Evolutionary conservation across 169 alveolate species (phyloP), one percentile per base, ranked within the genome.

Genomic region (Plasmodium adleri): DNA sequence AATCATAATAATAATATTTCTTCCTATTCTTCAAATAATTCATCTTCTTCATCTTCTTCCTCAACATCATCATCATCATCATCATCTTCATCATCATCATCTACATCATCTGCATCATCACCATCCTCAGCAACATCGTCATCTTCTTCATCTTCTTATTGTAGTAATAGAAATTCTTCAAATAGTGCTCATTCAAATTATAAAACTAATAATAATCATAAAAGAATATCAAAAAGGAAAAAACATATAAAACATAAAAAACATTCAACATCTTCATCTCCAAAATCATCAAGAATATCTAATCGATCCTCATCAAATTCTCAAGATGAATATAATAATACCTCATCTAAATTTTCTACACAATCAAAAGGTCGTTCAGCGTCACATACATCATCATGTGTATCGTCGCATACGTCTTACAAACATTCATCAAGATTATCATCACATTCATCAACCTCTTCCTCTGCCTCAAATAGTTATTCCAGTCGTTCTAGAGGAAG

Each of bases 381-480:
- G 1, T 76, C 76, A 49, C 17, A 15, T 39, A 52, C 17, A 12
- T 20, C 26, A 62, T 8, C 20, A 20, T 12, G 26, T 12, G n/a
- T n/a, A 63, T 9, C 54, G 3, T 24, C 39, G 3, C 39, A 22
- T 63, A 24, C 22, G 0, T 76, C 75, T 26, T 64, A 74, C 17
- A 76, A 76, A 47, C 47, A 70, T 54, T 54, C 63, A 54, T 80
- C 83, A 8, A 12, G 24, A 6, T 67, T 71, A 80, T 80, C 90
- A 56, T 67, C 76, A 15, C 9, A 12, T 54, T 52, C 90, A 5
- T 24, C 73, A 17, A 58, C 52, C 26, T 74, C 47, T 13, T 74
- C 88, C 0, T 58, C 74, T 5, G 63, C 74, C 2, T 74, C 88
- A 15, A 74, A 66, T 6, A 28, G 15, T 26, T 63, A 74, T 20